phyloP scores from a whole-genome alignment of 2,329 filamentous ascomycete genomes.

The Nannizzia gypsea region DNA sequence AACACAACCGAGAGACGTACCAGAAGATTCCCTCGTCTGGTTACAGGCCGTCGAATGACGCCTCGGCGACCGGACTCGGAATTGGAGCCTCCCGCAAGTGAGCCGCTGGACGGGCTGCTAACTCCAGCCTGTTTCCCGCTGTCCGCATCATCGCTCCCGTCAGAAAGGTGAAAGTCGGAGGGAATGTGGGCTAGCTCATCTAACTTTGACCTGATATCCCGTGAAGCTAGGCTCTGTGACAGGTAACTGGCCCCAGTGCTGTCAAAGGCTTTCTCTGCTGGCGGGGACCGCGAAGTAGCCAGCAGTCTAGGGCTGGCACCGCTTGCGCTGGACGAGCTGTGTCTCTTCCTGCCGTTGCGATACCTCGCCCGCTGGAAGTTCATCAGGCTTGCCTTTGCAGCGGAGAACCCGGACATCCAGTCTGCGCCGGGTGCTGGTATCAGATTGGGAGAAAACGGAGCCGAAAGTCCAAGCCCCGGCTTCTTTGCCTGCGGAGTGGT shows the following conservation, averaged over 20 bases:
- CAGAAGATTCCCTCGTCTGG: constrained; percentile 75
- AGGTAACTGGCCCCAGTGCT: constrained; percentile 44
- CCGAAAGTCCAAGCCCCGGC: constrained; percentile 32
- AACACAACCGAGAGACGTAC: constrained; percentile 35
- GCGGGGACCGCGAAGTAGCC: constrained; percentile 65
- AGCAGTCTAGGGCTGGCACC: constrained; percentile 57
- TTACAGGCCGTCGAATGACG: constrained; percentile 72
- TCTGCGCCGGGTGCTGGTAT: constrained; percentile 45
- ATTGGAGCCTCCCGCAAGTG: constrained; percentile 20
- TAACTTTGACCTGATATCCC: constrained; percentile 45
- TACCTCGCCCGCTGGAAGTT: constrained; percentile 59
- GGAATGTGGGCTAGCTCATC: constrained; percentile 88
- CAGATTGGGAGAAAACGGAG: constrained; percentile 37
- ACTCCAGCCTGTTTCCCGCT: constrained; percentile 22
- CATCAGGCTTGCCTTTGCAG: constrained; percentile 62
- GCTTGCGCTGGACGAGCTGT: constrained; percentile 59
- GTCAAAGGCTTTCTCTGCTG: constrained; percentile 47
- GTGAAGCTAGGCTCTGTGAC: constrained; percentile 17
- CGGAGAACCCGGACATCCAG: constrained; percentile 56
- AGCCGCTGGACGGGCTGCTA: constrained; percentile 22
- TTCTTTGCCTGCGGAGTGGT: constrained; percentile 66
- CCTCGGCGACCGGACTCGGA: constrained; percentile 51
- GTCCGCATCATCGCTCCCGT: constrained; percentile 69
- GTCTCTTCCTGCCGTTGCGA: constrained; percentile 48
- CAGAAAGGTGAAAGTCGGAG: constrained; percentile 71